Conservation (phyloP, 345 rosid species). For the Fremontodendron californicum region DNA sequence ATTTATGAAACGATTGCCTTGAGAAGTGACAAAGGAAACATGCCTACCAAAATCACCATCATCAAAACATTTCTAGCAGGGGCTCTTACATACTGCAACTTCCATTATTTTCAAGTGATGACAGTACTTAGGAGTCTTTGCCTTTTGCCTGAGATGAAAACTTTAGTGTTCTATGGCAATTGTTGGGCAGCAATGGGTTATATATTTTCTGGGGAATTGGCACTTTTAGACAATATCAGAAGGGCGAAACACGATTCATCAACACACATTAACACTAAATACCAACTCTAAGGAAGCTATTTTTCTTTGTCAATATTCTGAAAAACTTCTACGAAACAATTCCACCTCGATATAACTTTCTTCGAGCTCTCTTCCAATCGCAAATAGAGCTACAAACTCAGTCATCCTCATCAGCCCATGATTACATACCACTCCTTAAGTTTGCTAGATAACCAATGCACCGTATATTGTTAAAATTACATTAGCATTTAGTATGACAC, state of each 20-base stretch:
- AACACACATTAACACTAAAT: not conserved
- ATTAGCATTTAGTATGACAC: not conserved
- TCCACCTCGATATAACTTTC: not conserved
- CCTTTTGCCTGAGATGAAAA: not conserved
- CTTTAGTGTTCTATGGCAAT: not conserved
- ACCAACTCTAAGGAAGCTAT: not conserved
- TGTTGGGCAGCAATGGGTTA: not conserved
- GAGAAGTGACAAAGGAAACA: slow-evolving; percentile 47
- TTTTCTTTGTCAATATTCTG: not conserved
- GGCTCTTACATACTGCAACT: slow-evolving; percentile 24
- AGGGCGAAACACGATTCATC: not conserved
- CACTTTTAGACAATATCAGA: not conserved
- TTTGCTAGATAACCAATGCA: not conserved
- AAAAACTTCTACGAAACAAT: not conserved
- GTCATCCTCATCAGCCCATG: not conserved
- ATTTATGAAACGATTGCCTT: slow-evolving; percentile 45
- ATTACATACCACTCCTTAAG: not conserved
- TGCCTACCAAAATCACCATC: slow-evolving; percentile 33
- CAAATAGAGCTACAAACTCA: not conserved
- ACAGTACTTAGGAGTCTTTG: not conserved
- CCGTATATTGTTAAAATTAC: not conserved
- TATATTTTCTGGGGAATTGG: not conserved
- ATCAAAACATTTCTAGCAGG: slow-evolving; percentile 27
- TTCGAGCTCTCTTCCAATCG: not conserved
- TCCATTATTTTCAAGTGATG: slow-evolving; percentile 28